Conservation (phyloP, 1,284 basidiomycete genomes). For the Cutaneotrichosporon sp. region DNA sequence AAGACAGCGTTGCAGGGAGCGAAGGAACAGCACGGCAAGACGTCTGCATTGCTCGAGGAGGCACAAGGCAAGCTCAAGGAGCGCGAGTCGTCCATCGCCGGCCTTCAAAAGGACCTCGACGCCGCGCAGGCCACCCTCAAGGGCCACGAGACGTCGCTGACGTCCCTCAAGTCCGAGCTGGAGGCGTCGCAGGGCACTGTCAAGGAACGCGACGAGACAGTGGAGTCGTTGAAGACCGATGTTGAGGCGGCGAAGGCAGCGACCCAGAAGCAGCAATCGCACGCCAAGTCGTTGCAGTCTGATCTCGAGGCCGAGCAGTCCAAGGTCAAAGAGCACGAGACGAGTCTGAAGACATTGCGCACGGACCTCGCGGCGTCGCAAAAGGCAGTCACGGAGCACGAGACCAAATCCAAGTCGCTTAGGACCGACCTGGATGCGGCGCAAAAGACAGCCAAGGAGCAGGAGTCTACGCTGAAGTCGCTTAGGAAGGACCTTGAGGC, state of each 20-base stretch:
- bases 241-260: conserved; percentile 1
- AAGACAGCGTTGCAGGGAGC: not conserved
- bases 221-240: not conserved
- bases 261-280: conserved; percentile 2
- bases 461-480: not conserved
- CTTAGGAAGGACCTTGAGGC: conserved; percentile 6
- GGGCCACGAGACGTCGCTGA: not conserved
- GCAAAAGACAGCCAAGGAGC: conserved; percentile 2
- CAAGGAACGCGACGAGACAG: conserved; percentile 5
- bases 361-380: conserved; percentile 3
- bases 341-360: not conserved
- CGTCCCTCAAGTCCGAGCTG: not conserved
- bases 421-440: not conserved
- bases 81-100: not conserved
- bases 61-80: conserved; percentile 4
- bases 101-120: conserved; percentile 4
- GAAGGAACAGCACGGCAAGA: conserved; percentile 2
- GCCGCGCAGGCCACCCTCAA: conserved; percentile 1
- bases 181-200: not conserved
- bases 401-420: not conserved
- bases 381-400: not conserved
- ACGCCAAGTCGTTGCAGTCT: conserved; percentile 1
- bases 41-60: conserved; percentile 1
- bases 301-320: conserved; percentile 5
- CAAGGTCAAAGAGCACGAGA: not conserved